Conservation (phyloP, 2,329 filamentous ascomycete genomes). For the Penicillium sclerotiorum region DNA sequence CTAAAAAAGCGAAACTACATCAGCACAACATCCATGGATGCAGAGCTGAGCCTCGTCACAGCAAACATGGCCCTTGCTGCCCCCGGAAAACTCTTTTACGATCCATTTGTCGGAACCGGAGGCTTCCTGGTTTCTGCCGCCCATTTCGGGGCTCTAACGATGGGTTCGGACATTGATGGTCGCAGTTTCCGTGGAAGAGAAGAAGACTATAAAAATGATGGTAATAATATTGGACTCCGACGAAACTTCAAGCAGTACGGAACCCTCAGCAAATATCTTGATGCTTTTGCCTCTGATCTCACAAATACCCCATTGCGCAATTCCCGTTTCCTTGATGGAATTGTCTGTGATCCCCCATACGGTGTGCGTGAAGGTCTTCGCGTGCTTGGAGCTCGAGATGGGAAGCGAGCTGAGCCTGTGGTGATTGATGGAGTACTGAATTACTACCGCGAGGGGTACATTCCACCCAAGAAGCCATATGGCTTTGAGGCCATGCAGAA, state of each 20-base stretch:
- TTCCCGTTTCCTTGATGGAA: conserved; percentile 74
- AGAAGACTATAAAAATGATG: conserved; percentile 40
- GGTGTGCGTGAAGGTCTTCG: conserved; percentile 89
- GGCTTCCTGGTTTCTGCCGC: conserved; percentile 89
- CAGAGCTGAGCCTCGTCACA: conserved; percentile 85
- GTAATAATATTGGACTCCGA: conserved; percentile 45
- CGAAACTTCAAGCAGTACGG: conserved; percentile 87
- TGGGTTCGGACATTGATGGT: conserved; percentile 92
- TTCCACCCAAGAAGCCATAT: conserved; percentile 89
- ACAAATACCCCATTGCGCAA: conserved; percentile 78
- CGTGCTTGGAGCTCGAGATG: conserved; percentile 77
- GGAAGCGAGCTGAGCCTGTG: conserved; percentile 54
- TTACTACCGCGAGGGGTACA: conserved; percentile 68
- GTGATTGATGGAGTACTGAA: conserved; percentile 70
- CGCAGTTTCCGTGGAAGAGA: conserved; percentile 74
- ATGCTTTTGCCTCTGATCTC: conserved; percentile 81
- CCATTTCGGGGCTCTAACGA: conserved; percentile 80
- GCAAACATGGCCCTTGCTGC: conserved; percentile 85
- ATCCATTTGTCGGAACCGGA: conserved; percentile 94
- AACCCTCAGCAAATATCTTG: conserved; percentile 66
- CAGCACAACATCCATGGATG: conserved; percentile 95
- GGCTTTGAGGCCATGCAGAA: conserved; percentile 87
- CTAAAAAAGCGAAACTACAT: conserved; percentile 94
- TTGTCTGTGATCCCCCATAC: conserved; percentile 94
- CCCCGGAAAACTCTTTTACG: conserved; percentile 85